Base-by-base conservation (phyloP, 1,284 basidiomycete species). In the Tilletia indica region DNA sequence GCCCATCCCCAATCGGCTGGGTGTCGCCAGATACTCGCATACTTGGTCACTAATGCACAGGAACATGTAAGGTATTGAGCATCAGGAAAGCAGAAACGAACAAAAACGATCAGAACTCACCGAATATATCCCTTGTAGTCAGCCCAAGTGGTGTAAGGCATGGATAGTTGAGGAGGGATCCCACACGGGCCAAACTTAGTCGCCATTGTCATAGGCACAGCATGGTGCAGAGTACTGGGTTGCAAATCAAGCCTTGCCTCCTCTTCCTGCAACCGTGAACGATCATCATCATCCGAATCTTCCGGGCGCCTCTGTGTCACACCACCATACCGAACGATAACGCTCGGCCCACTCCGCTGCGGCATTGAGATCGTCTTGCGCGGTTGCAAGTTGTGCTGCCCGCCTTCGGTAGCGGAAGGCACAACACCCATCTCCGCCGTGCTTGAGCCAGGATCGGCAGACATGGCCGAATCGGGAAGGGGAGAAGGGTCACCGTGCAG, bases 1-100 rank as follows among this genome's bases (percentile, higher is more conserved):
- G 66, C 95, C 95, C 78, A 93, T 91, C 0, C 91, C 91, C 68
- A 97, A 88, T 34, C 94, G 89, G 84, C 97, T 97, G 34, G 90
- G 87, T 12, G 93, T 89, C 38, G 90, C 89, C 68, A 94, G 89
- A 84, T 95, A 97, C 36, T 83, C 73, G 11, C 73, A 71, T 21
- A 83, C 74, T 49, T 76, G 78, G 51, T 78, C 78, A 16, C 51
- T 61, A 58, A 45, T 45, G 42, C 14, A 14, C 6, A n/a, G 67
- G 42, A 14, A 45, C 42, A 45, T 1, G 6, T 8, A 1, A 45
- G 6, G 51, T 54, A 19, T 54, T 54, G 51, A 9, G 16, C 16
- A 54, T 1, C 51, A 54, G 12, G 2, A 31, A 45, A 1, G n/a
- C 8, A 5, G 64, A 67, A 4, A 1, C n/a, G 2, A 39, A 42